Conservation (phyloP, 116 monocot species). For the Iris pallida region DNA sequence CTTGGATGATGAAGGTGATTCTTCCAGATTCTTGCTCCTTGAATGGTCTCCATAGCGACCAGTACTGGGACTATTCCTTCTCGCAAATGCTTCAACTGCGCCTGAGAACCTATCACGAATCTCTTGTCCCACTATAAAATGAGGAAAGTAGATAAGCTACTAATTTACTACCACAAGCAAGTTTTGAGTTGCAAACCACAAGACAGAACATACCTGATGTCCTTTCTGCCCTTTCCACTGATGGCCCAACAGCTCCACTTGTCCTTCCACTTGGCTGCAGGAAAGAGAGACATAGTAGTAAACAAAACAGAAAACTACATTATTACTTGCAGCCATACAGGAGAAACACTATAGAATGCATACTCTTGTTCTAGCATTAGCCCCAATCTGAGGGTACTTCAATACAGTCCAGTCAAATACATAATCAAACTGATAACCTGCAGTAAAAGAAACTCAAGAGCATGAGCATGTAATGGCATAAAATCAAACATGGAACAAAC, state of each 20-base stretch:
- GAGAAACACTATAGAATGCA: not conserved
- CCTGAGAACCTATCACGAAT: slow-evolving; percentile 31
- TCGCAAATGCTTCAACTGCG: slow-evolving; percentile 34
- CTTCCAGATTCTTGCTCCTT: slow-evolving; percentile 22
- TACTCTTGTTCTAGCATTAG: slow-evolving; percentile 26
- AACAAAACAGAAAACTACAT: not conserved
- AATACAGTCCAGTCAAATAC: slow-evolving; percentile 45
- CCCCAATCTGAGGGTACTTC: slow-evolving; percentile 39
- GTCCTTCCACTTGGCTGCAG: slow-evolving; percentile 19
- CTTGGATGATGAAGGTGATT: slow-evolving; percentile 16
- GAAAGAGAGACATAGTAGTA: slow-evolving; percentile 1
- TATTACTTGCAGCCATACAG: not conserved
- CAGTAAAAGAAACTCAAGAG: not conserved
- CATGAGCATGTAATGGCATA: not conserved
- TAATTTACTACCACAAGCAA: not conserved
- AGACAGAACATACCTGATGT: slow-evolving; percentile 21
- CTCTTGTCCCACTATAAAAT: slow-evolving; percentile 20
- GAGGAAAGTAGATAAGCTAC: not conserved
- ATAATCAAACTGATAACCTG: slow-evolving; percentile 52
- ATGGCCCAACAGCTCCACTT: slow-evolving; percentile 26
- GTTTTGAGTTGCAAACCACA: not conserved
- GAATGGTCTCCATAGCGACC: slow-evolving; percentile 20
- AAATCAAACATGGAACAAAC: not conserved
- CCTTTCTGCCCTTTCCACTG: slow-evolving; percentile 28
- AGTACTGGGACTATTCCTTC: slow-evolving; percentile 26